Evolutionary conservation across 768 basidiomycete genomes (phyloP).

Genomic region (Mycena crocata): DNA sequence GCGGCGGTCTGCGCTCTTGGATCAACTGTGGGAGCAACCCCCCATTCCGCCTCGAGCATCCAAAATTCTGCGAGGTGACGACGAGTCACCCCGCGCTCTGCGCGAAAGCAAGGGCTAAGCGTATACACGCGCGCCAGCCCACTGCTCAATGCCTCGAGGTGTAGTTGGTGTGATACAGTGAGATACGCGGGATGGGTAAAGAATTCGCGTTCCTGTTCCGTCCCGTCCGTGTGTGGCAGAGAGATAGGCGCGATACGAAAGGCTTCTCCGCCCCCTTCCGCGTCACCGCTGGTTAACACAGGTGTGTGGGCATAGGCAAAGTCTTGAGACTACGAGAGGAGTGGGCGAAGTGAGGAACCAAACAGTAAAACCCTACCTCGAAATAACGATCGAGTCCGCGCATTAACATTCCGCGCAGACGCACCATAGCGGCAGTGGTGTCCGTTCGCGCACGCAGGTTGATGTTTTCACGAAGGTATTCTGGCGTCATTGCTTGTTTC

Average conservation of each 20-base stretch:
- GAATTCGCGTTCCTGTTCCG: constrained; percentile 59
- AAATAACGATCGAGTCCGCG: constrained; percentile 75
- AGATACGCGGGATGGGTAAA: constrained; percentile 84
- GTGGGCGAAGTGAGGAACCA: not conserved
- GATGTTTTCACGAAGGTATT: constrained; percentile 86
- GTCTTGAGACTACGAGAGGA: constrained; percentile 68
- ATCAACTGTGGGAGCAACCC: constrained; percentile 23
- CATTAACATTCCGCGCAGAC: constrained; percentile 71
- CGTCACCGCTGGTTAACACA: constrained; percentile 90
- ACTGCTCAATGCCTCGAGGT: constrained; percentile 88
- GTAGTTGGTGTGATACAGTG: constrained; percentile 96
- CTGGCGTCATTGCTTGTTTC: constrained; percentile 82
- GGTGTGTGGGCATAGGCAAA: constrained; percentile 88
- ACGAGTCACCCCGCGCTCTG: constrained; percentile 87
- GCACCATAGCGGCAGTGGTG: constrained; percentile 76
- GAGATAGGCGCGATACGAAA: constrained; percentile 72
- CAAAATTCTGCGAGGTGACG: constrained; percentile 98
- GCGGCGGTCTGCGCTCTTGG: constrained; percentile 26
- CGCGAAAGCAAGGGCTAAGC: constrained; percentile 93
- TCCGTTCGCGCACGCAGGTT: constrained; percentile 90
- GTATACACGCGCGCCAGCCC: constrained; percentile 90
- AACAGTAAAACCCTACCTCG: constrained; percentile 59
- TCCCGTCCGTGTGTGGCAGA: constrained; percentile 30
- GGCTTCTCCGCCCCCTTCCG: constrained; percentile 95
- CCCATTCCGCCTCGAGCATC: constrained; percentile 98